Evolutionary conservation across 768 basidiomycete species (phyloP), one percentile per base, ranked within the genome.

Genomic region (Glaciozyma martinii): DNA sequence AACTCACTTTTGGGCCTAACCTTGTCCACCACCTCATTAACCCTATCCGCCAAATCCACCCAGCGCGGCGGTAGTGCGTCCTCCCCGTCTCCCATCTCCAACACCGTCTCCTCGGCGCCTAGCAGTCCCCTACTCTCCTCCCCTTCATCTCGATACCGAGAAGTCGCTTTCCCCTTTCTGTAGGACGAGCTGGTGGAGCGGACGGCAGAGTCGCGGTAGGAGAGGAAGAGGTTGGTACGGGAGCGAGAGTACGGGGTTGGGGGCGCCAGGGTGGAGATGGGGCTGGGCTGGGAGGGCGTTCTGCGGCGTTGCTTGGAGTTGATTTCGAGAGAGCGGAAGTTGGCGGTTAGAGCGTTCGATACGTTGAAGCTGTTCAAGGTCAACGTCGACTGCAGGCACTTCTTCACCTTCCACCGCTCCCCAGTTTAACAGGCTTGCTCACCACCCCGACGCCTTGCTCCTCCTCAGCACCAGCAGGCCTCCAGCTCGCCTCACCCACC

Each of bases 171-270:
- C 60, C 53, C 2, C 60, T 32, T 29, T 65, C 52, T 27, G 66
- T 53, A 53, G 68, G 23, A 29, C 37, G 56, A 43, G 30, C 23
- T 52, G 66, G 79, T 29, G 82, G 80, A 53, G 80, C 80, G 6
- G 23, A 71, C 62, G 30, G 75, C 72, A 19, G 90, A 89, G 78
- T 93, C 89, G 66, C 94, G 83, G 78, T 88, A 91, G 9, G 92
- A 94, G 66, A 93, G 86, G 77, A 97, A 98, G 72, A 97, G 83
- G 60, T 90, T 83, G 4, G 94, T 97, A 55, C 94, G 78, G 2
- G 89, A 91, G 71, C 94, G 86, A 43, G 88, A 90, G 42, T 44
- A 42, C 10, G 61, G 66, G 40, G 49, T 46, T 23, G 21, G 32
- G 58, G 44, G 18, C 37, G 56, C 37, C 37, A 40, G 37, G 10